Conservation (phyloP, 495 filamentous ascomycete species). For the Mytilinidion resinicola region DNA sequence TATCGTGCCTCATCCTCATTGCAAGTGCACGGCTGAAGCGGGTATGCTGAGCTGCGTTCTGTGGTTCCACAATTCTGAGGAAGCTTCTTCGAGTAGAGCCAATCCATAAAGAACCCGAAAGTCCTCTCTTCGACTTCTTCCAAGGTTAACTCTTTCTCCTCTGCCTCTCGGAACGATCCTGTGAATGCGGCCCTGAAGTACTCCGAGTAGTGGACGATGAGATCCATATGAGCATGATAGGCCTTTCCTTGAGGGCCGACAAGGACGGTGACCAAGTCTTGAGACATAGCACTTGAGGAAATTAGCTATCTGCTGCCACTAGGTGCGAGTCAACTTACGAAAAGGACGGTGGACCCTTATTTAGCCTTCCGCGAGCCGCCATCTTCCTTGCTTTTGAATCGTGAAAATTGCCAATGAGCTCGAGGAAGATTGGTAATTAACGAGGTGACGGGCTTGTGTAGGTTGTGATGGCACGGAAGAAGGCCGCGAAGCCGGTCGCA, state of each 20-base stretch:
- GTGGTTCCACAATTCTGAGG: background rate
- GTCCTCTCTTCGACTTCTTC: conserved; percentile 6
- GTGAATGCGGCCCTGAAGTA: conserved; percentile 24
- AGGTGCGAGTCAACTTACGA: no score
- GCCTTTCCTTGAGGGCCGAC: background rate
- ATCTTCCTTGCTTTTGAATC: no score
- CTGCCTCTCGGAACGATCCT: conserved; percentile 18
- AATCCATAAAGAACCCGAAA: conserved; percentile 16
- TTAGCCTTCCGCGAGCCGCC: no score
- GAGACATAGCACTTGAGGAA: background rate
- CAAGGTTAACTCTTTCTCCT: conserved; percentile 8
- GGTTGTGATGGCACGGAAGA: no score
- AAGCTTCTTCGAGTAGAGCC: conserved; percentile 18
- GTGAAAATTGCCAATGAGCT: no score
- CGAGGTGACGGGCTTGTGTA: no score
- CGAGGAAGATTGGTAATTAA: no score
- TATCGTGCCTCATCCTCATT: background rate
- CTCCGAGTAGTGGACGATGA: conserved; percentile 14
- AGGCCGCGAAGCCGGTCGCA: no score
- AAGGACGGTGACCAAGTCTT: background rate
- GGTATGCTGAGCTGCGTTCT: background rate
- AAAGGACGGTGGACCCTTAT: no score
- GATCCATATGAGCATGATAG: conserved; percentile 15
- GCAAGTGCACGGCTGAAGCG: background rate
- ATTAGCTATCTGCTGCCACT: no score